Base-by-base conservation (phyloP, 163 green algal species). In the Coccomyxa subellipsoidea region DNA sequence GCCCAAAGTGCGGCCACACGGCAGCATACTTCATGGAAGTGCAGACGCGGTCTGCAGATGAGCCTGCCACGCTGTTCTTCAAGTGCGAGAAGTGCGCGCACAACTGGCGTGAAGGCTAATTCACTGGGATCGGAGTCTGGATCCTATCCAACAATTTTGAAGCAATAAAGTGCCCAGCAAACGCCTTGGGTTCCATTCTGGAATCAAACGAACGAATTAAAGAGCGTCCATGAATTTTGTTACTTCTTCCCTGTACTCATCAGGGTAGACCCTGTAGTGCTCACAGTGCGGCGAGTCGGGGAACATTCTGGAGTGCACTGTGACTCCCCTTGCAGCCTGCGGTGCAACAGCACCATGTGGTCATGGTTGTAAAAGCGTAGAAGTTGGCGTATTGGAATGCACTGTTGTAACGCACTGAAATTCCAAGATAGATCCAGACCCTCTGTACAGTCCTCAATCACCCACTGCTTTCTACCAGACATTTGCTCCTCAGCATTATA, bases 1-100 rank as follows among this genome's bases (percentile, higher is more conserved):
- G 96, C 82, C 88, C 90, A 29, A 93, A 94, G 70, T 99, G 96
- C 84, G 40, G 54, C 7, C 87, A 97, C 84, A 83, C 89, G 27
- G 78, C 96, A 80, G 96, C 96, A 0, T 98, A 95, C 87, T 99
- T 98, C 80, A 94, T 95, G 87, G 94, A 99, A 87, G 92, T 99
- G 31, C 96, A 99, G 84, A 99, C 91, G 0, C 84, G 96, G 10
- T 98, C 95, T 12, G 96, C 96, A 31, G 96, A 99, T 79, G 96
- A 99, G 89, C 94, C 96, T 7, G 95, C 96, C 32, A 97, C 94
- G 0, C 84, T 98, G 4, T 99, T 99, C 90, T 98, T 93, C 88
- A 94, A 95, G 84, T 99, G 96, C 78, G 89, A 91, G 25, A 90
- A 95, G 76, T 98, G 95, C 84, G 90, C 38, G 3, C 81, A 93